Percentiles rank a stretch among this genome's conserved stretches.
Conservation (phyloP, 2,329 filamentous ascomycete genomes). For the Dryadomyces quercivorus region DNA sequence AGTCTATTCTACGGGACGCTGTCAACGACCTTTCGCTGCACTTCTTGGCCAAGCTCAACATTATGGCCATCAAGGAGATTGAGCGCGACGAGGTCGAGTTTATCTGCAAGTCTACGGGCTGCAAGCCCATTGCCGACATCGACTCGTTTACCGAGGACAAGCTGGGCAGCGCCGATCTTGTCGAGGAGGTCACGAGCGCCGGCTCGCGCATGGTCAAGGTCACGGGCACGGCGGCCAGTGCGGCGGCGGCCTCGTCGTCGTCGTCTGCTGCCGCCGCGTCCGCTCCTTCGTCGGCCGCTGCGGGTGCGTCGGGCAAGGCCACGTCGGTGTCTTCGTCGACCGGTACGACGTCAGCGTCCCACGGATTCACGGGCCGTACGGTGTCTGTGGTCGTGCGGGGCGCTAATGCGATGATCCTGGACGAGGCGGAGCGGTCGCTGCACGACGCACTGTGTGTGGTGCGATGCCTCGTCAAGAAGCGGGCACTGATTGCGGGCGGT, state of each 20-base stretch:
- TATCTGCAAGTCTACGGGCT: conserved; percentile 97
- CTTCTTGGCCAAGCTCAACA: conserved; percentile 94
- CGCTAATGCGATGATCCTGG: conserved; percentile 86
- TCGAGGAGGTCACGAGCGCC: conserved; percentile 81
- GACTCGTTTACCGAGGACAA: conserved; percentile 99
- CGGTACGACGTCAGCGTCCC: not conserved
- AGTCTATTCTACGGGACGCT: conserved; percentile 93
- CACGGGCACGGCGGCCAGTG: conserved; percentile 52
- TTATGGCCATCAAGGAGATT: conserved; percentile 92
- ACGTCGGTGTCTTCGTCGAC: not conserved
- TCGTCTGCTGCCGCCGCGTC: not conserved
- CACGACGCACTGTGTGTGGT: conserved; percentile 98
- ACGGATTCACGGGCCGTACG: conserved; percentile 53
- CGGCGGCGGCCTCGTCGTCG: not conserved
- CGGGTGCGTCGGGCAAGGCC: conserved; percentile 1
- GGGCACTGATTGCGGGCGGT: conserved; percentile 94
- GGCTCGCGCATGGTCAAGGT: conserved; percentile 92
- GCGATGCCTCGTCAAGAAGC: conserved; percentile 97
- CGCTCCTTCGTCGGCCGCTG: not conserved
- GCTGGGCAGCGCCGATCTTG: conserved; percentile 81
- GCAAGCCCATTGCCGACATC: conserved; percentile 97
- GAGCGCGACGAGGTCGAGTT: conserved; percentile 98
- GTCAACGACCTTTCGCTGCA: conserved; percentile 96
- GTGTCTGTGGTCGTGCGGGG: conserved; percentile 91
- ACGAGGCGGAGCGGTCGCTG: conserved; percentile 91